A percentile compares a stretch with the other conserved stretches of the same genome.
phyloP scores from a whole-genome alignment of 1,284 basidiomycete species.

The Phlebopus sp. region DNA sequence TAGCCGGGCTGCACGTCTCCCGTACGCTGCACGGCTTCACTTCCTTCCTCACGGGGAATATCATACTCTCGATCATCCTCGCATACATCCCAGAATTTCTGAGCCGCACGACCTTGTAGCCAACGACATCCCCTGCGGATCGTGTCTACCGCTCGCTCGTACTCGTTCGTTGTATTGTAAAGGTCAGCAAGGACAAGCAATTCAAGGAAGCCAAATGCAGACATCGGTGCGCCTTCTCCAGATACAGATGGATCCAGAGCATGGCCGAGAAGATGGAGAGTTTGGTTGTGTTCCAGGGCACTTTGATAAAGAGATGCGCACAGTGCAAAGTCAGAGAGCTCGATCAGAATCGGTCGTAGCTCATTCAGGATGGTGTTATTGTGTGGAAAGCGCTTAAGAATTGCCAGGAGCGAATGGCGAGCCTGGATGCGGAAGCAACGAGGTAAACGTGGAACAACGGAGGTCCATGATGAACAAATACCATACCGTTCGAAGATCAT shows the following conservation, averaged over 20 bases:
- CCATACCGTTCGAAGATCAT: constrained; percentile 63
- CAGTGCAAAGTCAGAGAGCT: constrained; percentile 64
- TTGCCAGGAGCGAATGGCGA: constrained; percentile 69
- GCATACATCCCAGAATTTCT: constrained; percentile 79
- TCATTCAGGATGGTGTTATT: constrained; percentile 81
- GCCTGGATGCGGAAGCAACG: constrained; percentile 45
- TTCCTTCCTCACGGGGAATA: constrained; percentile 22
- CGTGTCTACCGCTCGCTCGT: constrained; percentile 67
- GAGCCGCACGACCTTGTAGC: constrained; percentile 79
- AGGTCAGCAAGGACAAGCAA: constrained; percentile 82
- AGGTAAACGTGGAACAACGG: not conserved
- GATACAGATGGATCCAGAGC: constrained; percentile 52
- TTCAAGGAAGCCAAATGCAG: constrained; percentile 59
- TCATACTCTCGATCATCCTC: constrained; percentile 86
- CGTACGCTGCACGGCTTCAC: constrained; percentile 23
- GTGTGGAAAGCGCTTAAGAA: constrained; percentile 75
- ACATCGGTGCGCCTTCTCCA: constrained; percentile 35
- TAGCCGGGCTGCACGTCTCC: constrained; percentile 49
- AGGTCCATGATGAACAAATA: not conserved
- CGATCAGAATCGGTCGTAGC: constrained; percentile 68
- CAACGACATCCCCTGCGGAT: constrained; percentile 82
- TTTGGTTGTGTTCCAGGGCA: constrained; percentile 48
- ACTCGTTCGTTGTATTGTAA: constrained; percentile 68
- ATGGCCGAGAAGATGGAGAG: constrained; percentile 39
- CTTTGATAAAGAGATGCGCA: constrained; percentile 27